phyloP scores from a whole-genome alignment of 768 basidiomycete species.

The Hygrophorus pudorinus region DNA sequence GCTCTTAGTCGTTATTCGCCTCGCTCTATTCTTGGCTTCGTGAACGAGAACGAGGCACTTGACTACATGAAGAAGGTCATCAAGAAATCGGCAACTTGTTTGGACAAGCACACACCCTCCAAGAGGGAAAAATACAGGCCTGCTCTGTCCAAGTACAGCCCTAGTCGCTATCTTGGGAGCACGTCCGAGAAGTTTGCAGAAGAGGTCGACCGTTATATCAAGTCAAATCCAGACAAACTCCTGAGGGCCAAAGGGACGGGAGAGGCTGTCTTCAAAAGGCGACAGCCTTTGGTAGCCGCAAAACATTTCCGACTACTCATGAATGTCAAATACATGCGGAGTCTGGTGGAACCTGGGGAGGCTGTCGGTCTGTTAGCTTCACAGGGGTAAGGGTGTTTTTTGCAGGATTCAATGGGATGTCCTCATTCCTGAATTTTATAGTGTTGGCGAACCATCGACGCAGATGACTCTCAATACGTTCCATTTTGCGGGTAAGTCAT shows the following conservation, averaged over 20 bases:
- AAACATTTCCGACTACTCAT: slow-evolving; percentile 73
- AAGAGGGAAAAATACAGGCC: slow-evolving; percentile 61
- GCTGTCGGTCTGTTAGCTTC: slow-evolving; percentile 96
- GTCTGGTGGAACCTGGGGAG: slow-evolving; percentile 93
- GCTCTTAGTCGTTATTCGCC: slow-evolving; percentile 67
- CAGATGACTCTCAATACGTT: slow-evolving; percentile 99
- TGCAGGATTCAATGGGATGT: not conserved
- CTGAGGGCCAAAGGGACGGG: slow-evolving; percentile 26
- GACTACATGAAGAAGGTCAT: slow-evolving; percentile 85
- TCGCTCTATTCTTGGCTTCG: slow-evolving; percentile 38
- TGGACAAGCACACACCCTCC: slow-evolving; percentile 29
- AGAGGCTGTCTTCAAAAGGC: slow-evolving; percentile 27
- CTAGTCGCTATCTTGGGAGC: slow-evolving; percentile 72
- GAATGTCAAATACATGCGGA: slow-evolving; percentile 88
- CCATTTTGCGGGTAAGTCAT: slow-evolving; percentile 83
- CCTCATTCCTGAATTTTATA: slow-evolving; percentile 20
- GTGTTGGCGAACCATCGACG: slow-evolving; percentile 97
- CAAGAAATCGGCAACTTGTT: slow-evolving; percentile 52
- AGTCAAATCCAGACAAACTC: slow-evolving; percentile 53
- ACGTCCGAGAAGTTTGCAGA: slow-evolving; percentile 89
- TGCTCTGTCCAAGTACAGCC: slow-evolving; percentile 63
- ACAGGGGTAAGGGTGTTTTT: slow-evolving; percentile 62
- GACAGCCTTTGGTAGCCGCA: slow-evolving; percentile 35
- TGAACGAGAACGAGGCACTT: slow-evolving; percentile 60
- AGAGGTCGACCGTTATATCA: slow-evolving; percentile 69